Evolutionary conservation across 345 rosid genomes (phyloP), one percentile per base, ranked within the genome.

Genomic region (Clausena lansium): DNA sequence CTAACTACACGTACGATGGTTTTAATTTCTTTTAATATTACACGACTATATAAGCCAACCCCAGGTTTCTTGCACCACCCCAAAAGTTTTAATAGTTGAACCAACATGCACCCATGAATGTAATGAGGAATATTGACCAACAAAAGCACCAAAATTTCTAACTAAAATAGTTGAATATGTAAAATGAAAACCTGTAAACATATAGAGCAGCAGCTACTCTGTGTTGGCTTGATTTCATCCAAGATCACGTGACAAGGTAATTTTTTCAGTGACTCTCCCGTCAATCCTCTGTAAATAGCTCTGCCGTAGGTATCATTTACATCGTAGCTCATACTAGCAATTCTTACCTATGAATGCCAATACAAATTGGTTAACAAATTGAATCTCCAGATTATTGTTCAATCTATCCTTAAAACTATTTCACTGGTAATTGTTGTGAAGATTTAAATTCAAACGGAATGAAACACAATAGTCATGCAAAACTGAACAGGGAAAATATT

Each of bases 121-220:
- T 38, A 28, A 33, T 33, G 13, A 79, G 17, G 19, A 32, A 20
- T 68, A 73, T 22, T 39, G 70, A 39, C 24, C 0, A 38, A 45
- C 7, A 6, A n/a, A 32, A 28, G 74, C 36, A 55, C 38, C 24
- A 33, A 15, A 10, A 38, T 13, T 35, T 70, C 17, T 14, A 41
- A 10, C 5, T 10, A 61, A 77, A 41, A 30, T 8, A 80, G 28
- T 28, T 61, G 68, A n/a, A 28, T 47, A 60, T 45, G 58, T 22
- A 47, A 80, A 67, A 25, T 52, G 67, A 13, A 66, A 24, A 93
- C 94, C 97, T 89, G 94, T 77, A 93, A 85, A 83, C 98, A 92
- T 71, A 93, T 93, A 2, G 91, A 80, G 83, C 98, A 93, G 72
- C 85, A 88, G 75, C 78, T 76, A 59, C 82, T 78, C 73, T 85